Evolutionary conservation across 2,329 filamentous ascomycete species (phyloP).

Genomic region (Trichoderma asperellum): DNA sequence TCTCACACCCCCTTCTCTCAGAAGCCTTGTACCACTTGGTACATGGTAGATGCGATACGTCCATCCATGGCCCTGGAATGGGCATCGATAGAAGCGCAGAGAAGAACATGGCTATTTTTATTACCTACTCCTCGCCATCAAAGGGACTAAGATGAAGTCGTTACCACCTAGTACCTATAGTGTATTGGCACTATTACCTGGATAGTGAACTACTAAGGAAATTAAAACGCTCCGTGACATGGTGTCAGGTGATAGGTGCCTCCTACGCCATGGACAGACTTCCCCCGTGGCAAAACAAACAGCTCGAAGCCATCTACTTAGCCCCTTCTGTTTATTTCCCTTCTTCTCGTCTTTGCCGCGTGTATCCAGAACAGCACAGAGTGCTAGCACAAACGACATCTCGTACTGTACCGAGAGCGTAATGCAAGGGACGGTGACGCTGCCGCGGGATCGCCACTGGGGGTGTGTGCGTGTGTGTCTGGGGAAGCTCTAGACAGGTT

Average conservation of each 20-base stretch:
- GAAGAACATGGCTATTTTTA: slow-evolving; percentile 3
- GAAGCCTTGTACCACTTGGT: neutral
- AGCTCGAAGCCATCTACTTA: neutral
- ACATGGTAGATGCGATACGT: neutral
- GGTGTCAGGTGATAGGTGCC: slow-evolving; percentile 29
- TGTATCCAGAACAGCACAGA: neutral
- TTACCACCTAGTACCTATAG: neutral
- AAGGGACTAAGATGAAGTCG: neutral
- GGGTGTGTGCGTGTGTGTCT: neutral
- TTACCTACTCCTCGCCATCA: neutral
- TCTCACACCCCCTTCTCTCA: neutral
- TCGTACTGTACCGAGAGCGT: slow-evolving; percentile 3
- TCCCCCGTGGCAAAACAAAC: slow-evolving; percentile 14
- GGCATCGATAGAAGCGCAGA: slow-evolving; percentile 3
- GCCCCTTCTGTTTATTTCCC: neutral
- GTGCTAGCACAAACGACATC: neutral
- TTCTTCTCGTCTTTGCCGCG: neutral
- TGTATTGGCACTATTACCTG: neutral
- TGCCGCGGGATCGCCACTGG: slow-evolving; percentile 26
- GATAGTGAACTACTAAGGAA: neutral
- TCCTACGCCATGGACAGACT: slow-evolving; percentile 28
- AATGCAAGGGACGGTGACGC: slow-evolving; percentile 29
- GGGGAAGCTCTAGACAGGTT: neutral
- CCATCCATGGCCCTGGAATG: slow-evolving; percentile 11
- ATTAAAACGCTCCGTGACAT: slow-evolving; percentile 10